Conservation (phyloP, 2,329 filamentous ascomycete genomes). For the Torrubiella hemipterigena region DNA sequence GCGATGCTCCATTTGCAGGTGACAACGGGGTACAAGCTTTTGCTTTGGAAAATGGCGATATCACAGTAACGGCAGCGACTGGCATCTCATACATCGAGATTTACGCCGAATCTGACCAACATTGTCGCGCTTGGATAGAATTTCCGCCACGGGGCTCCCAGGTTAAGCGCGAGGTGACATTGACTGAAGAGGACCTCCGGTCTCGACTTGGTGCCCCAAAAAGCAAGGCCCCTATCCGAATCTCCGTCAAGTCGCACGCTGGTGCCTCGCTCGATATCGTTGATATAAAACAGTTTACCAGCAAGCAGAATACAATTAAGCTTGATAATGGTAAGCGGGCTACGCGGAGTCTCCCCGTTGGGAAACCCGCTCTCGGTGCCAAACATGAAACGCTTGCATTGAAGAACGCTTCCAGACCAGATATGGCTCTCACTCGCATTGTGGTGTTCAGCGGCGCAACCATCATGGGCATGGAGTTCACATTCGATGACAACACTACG, state of each 20-base stretch:
- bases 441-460: conserved; percentile 66
- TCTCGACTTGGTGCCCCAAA: conserved; percentile 59
- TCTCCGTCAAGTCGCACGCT: conserved; percentile 66
- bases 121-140: conserved; percentile 74
- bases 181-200: conserved; percentile 67
- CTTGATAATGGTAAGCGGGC: conserved; percentile 58
- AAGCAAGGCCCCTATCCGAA: conserved; percentile 55
- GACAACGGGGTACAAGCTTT: conserved; percentile 80
- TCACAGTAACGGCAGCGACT: conserved; percentile 66
- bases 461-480: conserved; percentile 80
- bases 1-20: conserved; percentile 49
- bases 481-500: conserved; percentile 75
- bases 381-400: conserved; percentile 63
- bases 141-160: conserved; percentile 52
- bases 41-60: conserved; percentile 65
- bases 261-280: conserved; percentile 63
- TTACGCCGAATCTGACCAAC: conserved; percentile 64
- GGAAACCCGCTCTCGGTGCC: conserved; percentile 58
- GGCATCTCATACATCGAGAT: conserved; percentile 82
- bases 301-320: conserved; percentile 62
- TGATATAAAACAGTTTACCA: conserved; percentile 60
- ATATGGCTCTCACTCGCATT: conserved; percentile 63
- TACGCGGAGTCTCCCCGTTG: conserved; percentile 62
- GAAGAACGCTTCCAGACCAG: conserved; percentile 53
- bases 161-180: conserved; percentile 57